Evolutionary conservation across 2,329 filamentous ascomycete genomes (phyloP), one percentile per base, ranked within the genome.

Genomic region (Fusarium sterilihyphosum): DNA sequence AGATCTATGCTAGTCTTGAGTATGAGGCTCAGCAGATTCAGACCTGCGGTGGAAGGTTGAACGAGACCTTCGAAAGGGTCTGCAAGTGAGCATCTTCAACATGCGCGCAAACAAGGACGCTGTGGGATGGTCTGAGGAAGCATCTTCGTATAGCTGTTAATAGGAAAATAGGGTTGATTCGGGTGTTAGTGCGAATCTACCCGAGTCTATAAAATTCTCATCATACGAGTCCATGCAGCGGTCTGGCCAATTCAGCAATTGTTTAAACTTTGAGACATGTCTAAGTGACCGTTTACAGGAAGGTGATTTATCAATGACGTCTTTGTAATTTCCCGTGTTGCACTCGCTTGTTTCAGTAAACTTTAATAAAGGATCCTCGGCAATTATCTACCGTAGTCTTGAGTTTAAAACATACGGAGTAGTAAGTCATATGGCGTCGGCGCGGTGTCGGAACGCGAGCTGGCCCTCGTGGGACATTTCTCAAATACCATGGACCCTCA

Each of bases 1-100:
- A 74, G 24, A 75, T 75, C 12, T 73, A 70, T 49, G 62, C 47
- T 10, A 75, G 72, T 44, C 44, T 75, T 44, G 65, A 73, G 38
- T 75, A 65, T 62, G 73, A 75, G 26, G 35, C 35, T 35, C 41
- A 59, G 20, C 41, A 49, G 31, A 49, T 59, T 26, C 31, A 13
- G 20, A 31, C 18, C 12, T 59, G 56, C 22, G 56, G 56, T 37
- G 56, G 56, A 26, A 59, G 18, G 41, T 22, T 59, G 56, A 49
- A 59, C 22, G 56, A 49, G 43, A 59, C 56, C 24, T 59, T 59
- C 22, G 41, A 59, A 8, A 49, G 41, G 33, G 41, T 49, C n/a
- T 31, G 24, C 10, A n/a, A 13, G 9, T 46, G n/a, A 53, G n/a
- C 12, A 20, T 26, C 13, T 53, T 18, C n/a, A 20, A 11, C 13